These are phyloP conservation scores for Biancaea sappan DNA, from an alignment of 306 rosid genomes.

Conservation along the genomic window DNA sequence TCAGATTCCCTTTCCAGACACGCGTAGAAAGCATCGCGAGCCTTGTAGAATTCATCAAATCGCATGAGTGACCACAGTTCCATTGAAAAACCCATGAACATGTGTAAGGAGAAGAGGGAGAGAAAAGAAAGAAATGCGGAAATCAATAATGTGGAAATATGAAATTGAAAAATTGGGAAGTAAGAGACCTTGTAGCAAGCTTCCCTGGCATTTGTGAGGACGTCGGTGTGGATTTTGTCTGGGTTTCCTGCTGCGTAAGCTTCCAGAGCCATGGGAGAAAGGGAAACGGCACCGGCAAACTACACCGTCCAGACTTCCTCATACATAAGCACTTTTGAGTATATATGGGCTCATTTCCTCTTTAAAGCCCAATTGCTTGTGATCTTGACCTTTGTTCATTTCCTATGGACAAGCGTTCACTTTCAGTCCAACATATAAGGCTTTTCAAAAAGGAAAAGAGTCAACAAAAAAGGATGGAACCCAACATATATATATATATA, in stretches of 20 bases:
- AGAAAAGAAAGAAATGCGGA: neutral
- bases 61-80: neutral
- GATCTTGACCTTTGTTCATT: neutral
- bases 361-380: neutral
- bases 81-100: neutral
- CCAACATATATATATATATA: too few species aligned
- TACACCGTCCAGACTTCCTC: neutral
- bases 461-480: too few species aligned
- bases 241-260: constrained; percentile 51
- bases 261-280: constrained; percentile 58
- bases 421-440: neutral
- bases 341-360: neutral
- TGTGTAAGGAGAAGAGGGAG: neutral
- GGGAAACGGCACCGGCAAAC: neutral
- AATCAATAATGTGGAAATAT: neutral
- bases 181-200: constrained; percentile 76
- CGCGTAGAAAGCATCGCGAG: constrained; percentile 87
- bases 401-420: neutral
- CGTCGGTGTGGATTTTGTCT: constrained; percentile 65
- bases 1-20: constrained; percentile 72
- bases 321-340: neutral
- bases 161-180: neutral
- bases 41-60: constrained; percentile 48
- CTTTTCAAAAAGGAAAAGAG: too few species aligned
- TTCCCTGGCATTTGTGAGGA: constrained; percentile 70